Evolutionary conservation across 805 yeast genomes (phyloP).

Genomic region (Saccharomycopsis fodiens): DNA sequence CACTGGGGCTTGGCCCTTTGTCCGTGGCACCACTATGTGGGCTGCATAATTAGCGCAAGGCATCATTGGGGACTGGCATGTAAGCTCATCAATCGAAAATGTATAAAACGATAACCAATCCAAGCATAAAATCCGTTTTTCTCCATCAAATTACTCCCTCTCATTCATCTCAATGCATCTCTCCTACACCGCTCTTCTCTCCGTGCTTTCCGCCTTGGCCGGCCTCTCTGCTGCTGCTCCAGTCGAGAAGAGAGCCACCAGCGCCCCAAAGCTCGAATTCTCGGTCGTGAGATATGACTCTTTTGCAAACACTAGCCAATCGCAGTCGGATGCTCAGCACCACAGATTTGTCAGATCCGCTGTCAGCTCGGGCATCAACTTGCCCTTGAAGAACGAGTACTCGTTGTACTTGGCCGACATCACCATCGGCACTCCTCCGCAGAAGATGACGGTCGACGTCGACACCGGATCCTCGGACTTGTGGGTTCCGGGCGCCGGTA

Average conservation of each 20-base stretch:
- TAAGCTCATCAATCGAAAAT: not conserved
- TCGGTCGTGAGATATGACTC: slow-evolving; percentile 8
- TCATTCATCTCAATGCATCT: slow-evolving; percentile 12
- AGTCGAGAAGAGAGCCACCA: slow-evolving; percentile 9
- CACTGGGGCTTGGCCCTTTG: not conserved
- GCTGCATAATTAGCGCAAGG: not conserved
- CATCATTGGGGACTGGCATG: not conserved
- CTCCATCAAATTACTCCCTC: too few species aligned
- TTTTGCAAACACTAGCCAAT: not conserved
- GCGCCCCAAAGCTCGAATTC: slow-evolving; percentile 15
- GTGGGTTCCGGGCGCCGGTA: slow-evolving; percentile 25
- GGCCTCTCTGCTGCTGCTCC: slow-evolving; percentile 17
- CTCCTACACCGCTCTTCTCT: slow-evolving; percentile 12
- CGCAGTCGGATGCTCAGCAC: not conserved
- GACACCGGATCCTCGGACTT: slow-evolving; percentile 30
- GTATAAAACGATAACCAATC: too few species aligned
- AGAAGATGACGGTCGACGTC: slow-evolving; percentile 23
- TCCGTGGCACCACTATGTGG: not conserved
- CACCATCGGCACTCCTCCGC: slow-evolving; percentile 25
- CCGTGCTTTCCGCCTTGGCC: slow-evolving; percentile 12
- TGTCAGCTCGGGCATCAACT: slow-evolving; percentile 21
- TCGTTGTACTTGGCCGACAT: slow-evolving; percentile 28
- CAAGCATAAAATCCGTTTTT: too few species aligned
- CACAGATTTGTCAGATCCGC: slow-evolving; percentile 5
- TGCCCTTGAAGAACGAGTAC: slow-evolving; percentile 31